Percentiles rank a stretch among this genome's conserved stretches.
These are phyloP conservation scores for Hibiscus tridactylites DNA, from an alignment of 345 rosid species.

Conservation along the genomic window DNA sequence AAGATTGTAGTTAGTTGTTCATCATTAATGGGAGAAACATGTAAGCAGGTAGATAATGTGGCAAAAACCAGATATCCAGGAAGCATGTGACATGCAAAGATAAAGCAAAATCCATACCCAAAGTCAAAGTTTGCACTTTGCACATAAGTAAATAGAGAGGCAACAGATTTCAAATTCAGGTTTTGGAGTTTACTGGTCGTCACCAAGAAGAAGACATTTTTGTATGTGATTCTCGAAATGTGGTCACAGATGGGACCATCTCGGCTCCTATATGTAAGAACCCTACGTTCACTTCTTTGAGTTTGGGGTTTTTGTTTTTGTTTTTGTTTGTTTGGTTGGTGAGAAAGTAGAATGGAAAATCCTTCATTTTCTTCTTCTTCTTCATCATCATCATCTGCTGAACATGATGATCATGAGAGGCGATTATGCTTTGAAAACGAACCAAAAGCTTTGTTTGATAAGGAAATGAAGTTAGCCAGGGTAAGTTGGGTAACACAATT, in stretches of 20 bases:
- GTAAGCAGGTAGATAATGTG: neutral
- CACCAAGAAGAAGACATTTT: neutral
- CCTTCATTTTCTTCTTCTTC: neutral
- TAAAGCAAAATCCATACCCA: neutral
- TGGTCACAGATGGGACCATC: neutral
- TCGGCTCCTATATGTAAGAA: neutral
- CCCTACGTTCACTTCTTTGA: neutral
- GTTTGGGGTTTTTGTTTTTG: no score
- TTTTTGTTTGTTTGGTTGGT: neutral
- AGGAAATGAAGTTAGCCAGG: conserved; percentile 14
- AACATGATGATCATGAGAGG: neutral
- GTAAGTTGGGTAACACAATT: neutral
- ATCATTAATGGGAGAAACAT: neutral
- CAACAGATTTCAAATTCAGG: neutral
- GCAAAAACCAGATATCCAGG: neutral
- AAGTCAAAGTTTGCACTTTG: neutral
- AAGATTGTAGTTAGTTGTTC: no score
- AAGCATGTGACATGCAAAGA: neutral
- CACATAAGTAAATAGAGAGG: neutral
- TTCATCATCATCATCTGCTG: neutral
- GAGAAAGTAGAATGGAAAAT: neutral
- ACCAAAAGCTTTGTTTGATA: conserved; percentile 4
- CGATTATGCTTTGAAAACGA: neutral
- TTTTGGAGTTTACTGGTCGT: neutral
- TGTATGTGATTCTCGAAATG: neutral